Evolutionary conservation across 2,329 filamentous ascomycete genomes (phyloP).

Genomic region (Apiospora malaysiana): DNA sequence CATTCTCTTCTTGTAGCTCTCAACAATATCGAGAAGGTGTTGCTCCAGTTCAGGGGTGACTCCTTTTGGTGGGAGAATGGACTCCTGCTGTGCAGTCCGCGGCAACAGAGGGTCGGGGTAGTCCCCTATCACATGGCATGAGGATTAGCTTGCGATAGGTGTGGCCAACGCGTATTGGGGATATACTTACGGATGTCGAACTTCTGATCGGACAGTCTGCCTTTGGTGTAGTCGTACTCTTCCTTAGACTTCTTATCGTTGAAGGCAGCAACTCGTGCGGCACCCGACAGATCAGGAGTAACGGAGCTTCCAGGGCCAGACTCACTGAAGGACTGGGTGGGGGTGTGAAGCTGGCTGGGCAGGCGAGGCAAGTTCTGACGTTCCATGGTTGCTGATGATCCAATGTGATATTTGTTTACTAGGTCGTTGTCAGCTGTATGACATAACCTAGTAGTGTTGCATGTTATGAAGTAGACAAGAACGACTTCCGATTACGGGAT

Average conservation of each 20-base stretch:
- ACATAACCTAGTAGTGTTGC: neutral
- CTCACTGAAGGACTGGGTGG: constrained; percentile 37
- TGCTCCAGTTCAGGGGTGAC: constrained; percentile 50
- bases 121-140: constrained; percentile 35
- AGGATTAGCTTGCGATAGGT: too few relatives aligned
- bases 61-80: constrained; percentile 45
- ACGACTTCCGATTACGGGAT: neutral
- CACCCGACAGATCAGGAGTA: constrained; percentile 24
- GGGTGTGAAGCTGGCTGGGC: constrained; percentile 36
- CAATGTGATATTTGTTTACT: constrained; percentile 22
- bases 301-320: constrained; percentile 32
- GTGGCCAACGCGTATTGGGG: too few relatives aligned
- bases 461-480: neutral
- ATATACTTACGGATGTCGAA: constrained; percentile 56
- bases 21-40: constrained; percentile 44
- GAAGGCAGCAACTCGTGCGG: constrained; percentile 3
- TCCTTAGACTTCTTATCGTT: constrained; percentile 48
- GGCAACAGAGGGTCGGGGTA: constrained; percentile 55
- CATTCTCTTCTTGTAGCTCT: constrained; percentile 31
- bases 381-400: constrained; percentile 29
- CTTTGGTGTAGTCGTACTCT: constrained; percentile 47
- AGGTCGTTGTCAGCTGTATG: neutral
- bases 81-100: constrained; percentile 39
- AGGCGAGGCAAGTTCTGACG: constrained; percentile 31
- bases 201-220: constrained; percentile 49